A percentile compares a stretch with the other conserved stretches of the same genome.
Evolutionary conservation across 192 early-diverging fungal species (phyloP).

Genomic region (Coemansia reversa): DNA sequence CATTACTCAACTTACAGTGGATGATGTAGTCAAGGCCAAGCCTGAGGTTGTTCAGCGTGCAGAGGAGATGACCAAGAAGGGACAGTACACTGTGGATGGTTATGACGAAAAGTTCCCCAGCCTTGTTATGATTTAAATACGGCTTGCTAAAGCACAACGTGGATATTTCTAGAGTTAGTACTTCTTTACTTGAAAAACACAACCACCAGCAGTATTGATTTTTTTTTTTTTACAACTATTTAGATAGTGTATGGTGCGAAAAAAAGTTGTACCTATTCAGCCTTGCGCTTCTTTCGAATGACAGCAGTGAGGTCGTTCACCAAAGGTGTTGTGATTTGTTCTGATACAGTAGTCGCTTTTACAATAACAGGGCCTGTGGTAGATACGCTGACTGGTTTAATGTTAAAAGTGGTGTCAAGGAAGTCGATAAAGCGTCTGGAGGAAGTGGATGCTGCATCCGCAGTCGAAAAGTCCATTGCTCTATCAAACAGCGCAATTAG

Average conservation of each 20-base stretch:
- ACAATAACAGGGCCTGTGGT: slow-evolving; percentile 16
- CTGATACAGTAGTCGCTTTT: neutral
- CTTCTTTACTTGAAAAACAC: neutral
- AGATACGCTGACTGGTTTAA: slow-evolving; percentile 2
- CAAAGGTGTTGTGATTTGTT: neutral
- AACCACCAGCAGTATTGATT: neutral
- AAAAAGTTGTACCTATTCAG: neutral
- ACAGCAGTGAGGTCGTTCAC: slow-evolving; percentile 40
- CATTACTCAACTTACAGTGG: slow-evolving; percentile 87
- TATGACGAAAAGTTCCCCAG: slow-evolving; percentile 95
- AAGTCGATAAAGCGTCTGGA: slow-evolving; percentile 20
- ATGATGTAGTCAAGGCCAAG: slow-evolving; percentile 90
- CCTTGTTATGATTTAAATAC: slow-evolving; percentile 64
- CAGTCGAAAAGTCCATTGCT: slow-evolving; percentile 43
- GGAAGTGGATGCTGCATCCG: slow-evolving; percentile 13
- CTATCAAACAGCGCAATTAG: slow-evolving; percentile 37
- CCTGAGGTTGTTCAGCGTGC: slow-evolving; percentile 88
- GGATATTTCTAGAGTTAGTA: neutral
- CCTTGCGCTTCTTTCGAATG: slow-evolving; percentile 49
- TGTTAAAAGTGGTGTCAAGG: slow-evolving; percentile 13
- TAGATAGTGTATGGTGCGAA: too few species aligned
- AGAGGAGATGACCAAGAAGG: slow-evolving; percentile 88
- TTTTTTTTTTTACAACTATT: neutral
- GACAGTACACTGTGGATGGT: slow-evolving; percentile 87
- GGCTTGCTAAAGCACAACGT: neutral